Percentiles rank a stretch among this genome's conserved stretches.
These are phyloP conservation scores for Taphrina sp. DNA, from an alignment of 1,139 yeast genomes.

Conservation along the genomic window DNA sequence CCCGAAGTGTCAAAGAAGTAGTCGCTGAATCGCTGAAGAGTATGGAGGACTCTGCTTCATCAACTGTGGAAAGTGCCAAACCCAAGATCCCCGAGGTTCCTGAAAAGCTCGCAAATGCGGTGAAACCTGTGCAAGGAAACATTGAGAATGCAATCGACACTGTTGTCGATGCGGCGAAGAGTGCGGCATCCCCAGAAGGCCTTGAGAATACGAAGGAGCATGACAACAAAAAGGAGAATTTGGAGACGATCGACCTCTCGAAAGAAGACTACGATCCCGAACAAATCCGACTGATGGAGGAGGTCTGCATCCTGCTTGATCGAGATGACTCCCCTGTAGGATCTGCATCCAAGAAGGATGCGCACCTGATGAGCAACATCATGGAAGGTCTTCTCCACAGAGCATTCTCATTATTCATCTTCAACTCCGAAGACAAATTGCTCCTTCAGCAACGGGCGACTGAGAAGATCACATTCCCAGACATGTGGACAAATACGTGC, in stretches of 20 bases:
- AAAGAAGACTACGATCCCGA: slow-evolving; percentile 89
- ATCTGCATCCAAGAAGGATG: slow-evolving; percentile 88
- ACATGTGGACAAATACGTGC: slow-evolving; percentile 93
- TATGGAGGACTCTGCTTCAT: too few relatives aligned
- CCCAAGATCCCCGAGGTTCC: too few relatives aligned
- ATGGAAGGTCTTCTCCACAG: slow-evolving; percentile 83
- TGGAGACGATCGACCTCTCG: slow-evolving; percentile 40
- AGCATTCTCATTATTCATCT: slow-evolving; percentile 90
- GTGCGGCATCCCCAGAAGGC: background rate
- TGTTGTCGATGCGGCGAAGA: background rate
- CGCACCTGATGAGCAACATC: slow-evolving; percentile 87
- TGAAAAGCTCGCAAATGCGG: too few relatives aligned
- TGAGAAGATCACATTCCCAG: slow-evolving; percentile 93
- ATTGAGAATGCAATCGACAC: background rate
- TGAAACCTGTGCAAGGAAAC: background rate
- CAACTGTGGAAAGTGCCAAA: too few relatives aligned
- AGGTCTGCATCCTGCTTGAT: slow-evolving; percentile 89
- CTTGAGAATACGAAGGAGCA: background rate
- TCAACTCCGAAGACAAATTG: slow-evolving; percentile 71
- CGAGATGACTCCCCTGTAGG: slow-evolving; percentile 84
- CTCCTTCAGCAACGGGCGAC: slow-evolving; percentile 91
- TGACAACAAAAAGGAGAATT: background rate
- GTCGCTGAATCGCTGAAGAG: too few relatives aligned
- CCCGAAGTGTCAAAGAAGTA: too few relatives aligned
- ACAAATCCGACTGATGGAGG: slow-evolving; percentile 93